These are phyloP conservation scores for Chalaropsis ovoidea DNA, from an alignment of 2,329 filamentous ascomycete species.

Conservation along the genomic window DNA sequence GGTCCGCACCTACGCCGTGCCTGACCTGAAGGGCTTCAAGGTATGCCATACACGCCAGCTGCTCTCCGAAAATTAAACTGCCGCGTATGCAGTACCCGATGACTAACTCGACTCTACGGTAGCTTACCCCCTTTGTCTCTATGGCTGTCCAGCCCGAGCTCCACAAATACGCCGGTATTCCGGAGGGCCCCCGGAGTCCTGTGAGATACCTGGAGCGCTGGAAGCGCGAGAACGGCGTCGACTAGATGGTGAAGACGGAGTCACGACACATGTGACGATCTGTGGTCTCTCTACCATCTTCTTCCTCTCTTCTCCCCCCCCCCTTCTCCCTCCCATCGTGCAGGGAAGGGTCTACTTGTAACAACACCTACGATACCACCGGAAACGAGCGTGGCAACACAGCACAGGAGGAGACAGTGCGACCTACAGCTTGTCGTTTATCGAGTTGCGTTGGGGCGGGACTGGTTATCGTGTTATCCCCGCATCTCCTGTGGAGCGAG, in stretches of 20 bases:
- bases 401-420: not conserved
- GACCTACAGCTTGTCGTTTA: not conserved
- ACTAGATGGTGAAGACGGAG: conserved; percentile 33
- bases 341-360: not conserved
- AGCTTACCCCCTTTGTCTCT: conserved; percentile 75
- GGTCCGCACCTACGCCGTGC: conserved; percentile 83
- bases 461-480: not conserved
- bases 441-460: not conserved
- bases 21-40: conserved; percentile 60
- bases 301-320: not conserved
- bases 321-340: not conserved
- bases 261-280: not conserved
- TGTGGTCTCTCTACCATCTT: not conserved
- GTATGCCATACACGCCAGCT: conserved; percentile 39
- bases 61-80: too few species aligned
- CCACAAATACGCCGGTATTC: conserved; percentile 46
- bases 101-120: conserved; percentile 9
- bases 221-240: conserved; percentile 57
- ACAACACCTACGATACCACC: conserved; percentile 14
- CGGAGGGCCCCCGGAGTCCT: conserved; percentile 50
- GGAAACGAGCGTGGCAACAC: conserved; percentile 4
- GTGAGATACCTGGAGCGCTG: conserved; percentile 53
- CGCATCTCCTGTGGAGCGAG: not conserved
- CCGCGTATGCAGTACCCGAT: not conserved
- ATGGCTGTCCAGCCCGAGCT: conserved; percentile 44